Conservation (phyloP, 2,329 filamentous ascomycete genomes). For the Calonectria hawksworthii region DNA sequence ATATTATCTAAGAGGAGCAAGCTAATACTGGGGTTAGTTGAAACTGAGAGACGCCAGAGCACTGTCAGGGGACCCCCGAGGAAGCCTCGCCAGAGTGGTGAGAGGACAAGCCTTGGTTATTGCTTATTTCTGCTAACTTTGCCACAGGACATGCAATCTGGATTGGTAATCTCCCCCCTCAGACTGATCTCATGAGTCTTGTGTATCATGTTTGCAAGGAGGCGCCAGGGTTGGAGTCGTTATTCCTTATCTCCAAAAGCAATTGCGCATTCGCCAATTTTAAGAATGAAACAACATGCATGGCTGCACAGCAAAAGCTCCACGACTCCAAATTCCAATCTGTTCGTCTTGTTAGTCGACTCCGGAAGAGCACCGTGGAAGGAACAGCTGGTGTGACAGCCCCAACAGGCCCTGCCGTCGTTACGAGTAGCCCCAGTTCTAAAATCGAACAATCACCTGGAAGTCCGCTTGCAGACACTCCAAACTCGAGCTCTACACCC, state of each 20-base stretch:
- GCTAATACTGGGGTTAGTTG: slow-evolving; percentile 39
- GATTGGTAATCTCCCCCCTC: slow-evolving; percentile 93
- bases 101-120: slow-evolving; percentile 45
- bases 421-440: slow-evolving; percentile 44
- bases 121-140: slow-evolving; percentile 20
- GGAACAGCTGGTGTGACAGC: slow-evolving; percentile 62
- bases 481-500: slow-evolving; percentile 11
- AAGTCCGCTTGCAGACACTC: slow-evolving; percentile 5
- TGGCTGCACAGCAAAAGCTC: slow-evolving; percentile 83
- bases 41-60: slow-evolving; percentile 39
- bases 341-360: slow-evolving; percentile 85
- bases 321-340: slow-evolving; percentile 93
- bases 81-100: slow-evolving; percentile 72
- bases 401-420: slow-evolving; percentile 68
- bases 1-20: slow-evolving; percentile 29
- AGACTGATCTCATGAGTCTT: slow-evolving; percentile 84
- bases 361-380: slow-evolving; percentile 72
- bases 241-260: slow-evolving; percentile 96
- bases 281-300: slow-evolving; percentile 82
- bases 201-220: slow-evolving; percentile 92
- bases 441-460: slow-evolving; percentile 25
- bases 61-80: slow-evolving; percentile 53
- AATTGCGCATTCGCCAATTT: slow-evolving; percentile 99
- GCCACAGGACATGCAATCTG: slow-evolving; percentile 85
- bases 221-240: slow-evolving; percentile 83